Percentiles rank a stretch among this genome's conserved stretches.
Conservation (phyloP, 2,329 filamentous ascomycete species). For the Hymenoscyphus scutula region DNA sequence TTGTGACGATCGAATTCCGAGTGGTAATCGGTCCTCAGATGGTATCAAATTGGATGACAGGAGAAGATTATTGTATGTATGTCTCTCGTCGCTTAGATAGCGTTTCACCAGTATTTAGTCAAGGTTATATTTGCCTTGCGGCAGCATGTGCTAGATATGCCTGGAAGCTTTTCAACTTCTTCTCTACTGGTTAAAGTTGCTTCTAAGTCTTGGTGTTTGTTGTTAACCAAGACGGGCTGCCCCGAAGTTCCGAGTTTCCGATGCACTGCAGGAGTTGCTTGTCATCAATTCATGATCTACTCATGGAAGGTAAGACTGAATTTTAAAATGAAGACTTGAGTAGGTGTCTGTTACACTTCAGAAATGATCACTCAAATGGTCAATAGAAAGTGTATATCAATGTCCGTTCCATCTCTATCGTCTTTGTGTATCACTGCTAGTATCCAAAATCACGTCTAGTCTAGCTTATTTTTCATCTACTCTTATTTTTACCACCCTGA, state of each 20-base stretch:
- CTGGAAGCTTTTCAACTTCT: background rate
- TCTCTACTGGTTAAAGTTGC: background rate
- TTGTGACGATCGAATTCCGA: no score
- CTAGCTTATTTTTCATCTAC: no score
- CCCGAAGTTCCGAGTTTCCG: background rate
- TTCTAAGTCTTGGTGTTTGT: background rate
- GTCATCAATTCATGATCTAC: background rate
- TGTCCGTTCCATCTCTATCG: background rate
- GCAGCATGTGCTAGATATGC: background rate
- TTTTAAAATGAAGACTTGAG: background rate
- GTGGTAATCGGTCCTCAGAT: no score
- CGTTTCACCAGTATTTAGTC: background rate
- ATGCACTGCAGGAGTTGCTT: background rate
- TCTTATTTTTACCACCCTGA: no score
- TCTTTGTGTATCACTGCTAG: background rate
- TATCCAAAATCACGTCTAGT: background rate
- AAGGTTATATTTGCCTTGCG: background rate
- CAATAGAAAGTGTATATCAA: background rate
- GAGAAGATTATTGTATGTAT: no score
- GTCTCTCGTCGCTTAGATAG: no score
- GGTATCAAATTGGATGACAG: no score
- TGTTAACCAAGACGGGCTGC: background rate
- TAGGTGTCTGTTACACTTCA: background rate
- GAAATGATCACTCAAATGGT: background rate
- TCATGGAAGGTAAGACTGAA: constrained; percentile 1